A percentile compares a stretch with the other conserved stretches of the same genome.
phyloP scores from a whole-genome alignment of 208 protist genomes.

The Wallacemonas collosoma region DNA sequence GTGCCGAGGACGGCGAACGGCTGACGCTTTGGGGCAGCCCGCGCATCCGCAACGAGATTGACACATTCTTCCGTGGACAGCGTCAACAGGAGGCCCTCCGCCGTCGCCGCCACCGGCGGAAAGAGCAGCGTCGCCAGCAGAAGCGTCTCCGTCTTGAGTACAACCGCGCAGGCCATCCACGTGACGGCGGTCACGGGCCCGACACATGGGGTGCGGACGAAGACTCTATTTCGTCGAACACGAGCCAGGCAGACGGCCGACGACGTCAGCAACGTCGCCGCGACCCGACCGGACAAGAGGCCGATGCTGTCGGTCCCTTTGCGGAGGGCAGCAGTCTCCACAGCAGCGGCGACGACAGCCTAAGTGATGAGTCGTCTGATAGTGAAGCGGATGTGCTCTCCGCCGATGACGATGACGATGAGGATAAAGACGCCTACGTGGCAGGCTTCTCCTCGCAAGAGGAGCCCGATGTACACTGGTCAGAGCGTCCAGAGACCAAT shows the following conservation, averaged over 20 bases:
- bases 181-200: neutral
- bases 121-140: constrained; percentile 21
- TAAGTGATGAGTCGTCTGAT: constrained; percentile 17
- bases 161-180: neutral
- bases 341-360: neutral
- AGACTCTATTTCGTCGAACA: neutral
- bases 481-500: constrained; percentile 33
- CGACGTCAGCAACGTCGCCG: neutral
- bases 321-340: neutral
- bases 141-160: constrained; percentile 10
- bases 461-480: constrained; percentile 15
- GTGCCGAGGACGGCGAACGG: constrained; percentile 39
- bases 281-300: too few species aligned
- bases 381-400: constrained; percentile 5
- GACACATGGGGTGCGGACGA: neutral
- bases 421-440: constrained; percentile 17
- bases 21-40: constrained; percentile 70
- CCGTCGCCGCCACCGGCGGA: constrained; percentile 35
- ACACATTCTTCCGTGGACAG: constrained; percentile 68
- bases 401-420: constrained; percentile 6
- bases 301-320: neutral
- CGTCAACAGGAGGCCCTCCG: constrained; percentile 23
- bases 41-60: constrained; percentile 65
- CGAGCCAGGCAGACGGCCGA: neutral
- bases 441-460: constrained; percentile 18